These are phyloP conservation scores for Odontarrhena argentea DNA, from an alignment of 345 rosid species.

Conservation along the genomic window DNA sequence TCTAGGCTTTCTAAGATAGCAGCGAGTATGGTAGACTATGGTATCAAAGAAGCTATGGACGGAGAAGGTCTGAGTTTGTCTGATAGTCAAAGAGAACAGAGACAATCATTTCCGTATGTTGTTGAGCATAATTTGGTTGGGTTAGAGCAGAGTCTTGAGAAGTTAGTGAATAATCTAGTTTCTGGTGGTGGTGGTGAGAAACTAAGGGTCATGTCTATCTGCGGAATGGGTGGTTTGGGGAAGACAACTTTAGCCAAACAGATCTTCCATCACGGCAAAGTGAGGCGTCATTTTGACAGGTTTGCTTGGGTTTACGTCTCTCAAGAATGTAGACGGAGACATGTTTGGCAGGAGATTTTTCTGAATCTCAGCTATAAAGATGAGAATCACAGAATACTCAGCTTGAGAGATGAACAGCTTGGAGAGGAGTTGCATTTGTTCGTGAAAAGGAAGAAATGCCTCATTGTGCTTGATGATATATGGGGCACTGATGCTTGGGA, in stretches of 20 bases:
- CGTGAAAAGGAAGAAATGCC: slow-evolving; percentile 41
- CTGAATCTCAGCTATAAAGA: slow-evolving; percentile 40
- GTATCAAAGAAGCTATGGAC: slow-evolving; percentile 40
- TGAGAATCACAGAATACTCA: slow-evolving; percentile 41
- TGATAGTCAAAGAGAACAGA: slow-evolving; percentile 35
- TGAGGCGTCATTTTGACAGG: slow-evolving; percentile 43
- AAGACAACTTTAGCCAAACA: slow-evolving; percentile 56
- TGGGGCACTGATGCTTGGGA: slow-evolving; percentile 52
- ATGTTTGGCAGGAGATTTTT: slow-evolving; percentile 46
- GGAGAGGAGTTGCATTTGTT: slow-evolving; percentile 36
- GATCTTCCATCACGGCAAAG: slow-evolving; percentile 28
- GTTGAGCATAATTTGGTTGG: slow-evolving; percentile 51
- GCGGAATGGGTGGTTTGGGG: slow-evolving; percentile 68
- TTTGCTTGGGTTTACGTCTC: slow-evolving; percentile 55
- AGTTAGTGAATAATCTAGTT: slow-evolving; percentile 39
- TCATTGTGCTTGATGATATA: slow-evolving; percentile 56
- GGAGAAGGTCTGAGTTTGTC: slow-evolving; percentile 24
- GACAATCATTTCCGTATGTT: slow-evolving; percentile 42
- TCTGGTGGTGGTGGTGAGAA: slow-evolving; percentile 16
- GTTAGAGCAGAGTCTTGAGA: slow-evolving; percentile 38
- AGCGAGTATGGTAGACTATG: slow-evolving; percentile 42
- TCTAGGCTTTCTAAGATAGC: slow-evolving; percentile 41
- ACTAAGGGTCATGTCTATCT: slow-evolving; percentile 37
- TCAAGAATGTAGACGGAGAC: slow-evolving; percentile 42
- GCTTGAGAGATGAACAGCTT: slow-evolving; percentile 45